A percentile compares a stretch with the other conserved stretches of the same genome.
These are phyloP conservation scores for Daedaleopsis nitida DNA, from an alignment of 768 basidiomycete genomes.

Conservation along the genomic window DNA sequence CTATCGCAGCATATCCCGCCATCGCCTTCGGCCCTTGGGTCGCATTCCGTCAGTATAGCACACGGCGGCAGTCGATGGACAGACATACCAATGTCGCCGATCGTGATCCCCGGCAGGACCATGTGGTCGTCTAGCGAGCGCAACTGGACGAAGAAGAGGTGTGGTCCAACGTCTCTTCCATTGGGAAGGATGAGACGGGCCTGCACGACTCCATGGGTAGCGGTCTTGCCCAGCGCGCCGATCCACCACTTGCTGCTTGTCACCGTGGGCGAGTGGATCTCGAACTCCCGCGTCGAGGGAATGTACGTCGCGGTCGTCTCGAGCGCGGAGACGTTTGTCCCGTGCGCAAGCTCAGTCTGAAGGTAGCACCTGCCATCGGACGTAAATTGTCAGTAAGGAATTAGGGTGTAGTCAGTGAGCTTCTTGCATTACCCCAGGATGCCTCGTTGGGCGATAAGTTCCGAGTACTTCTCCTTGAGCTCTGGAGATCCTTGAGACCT, in stretches of 20 bases:
- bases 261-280: slow-evolving; percentile 73
- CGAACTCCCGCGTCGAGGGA: slow-evolving; percentile 67
- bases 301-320: slow-evolving; percentile 80
- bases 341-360: slow-evolving; percentile 81
- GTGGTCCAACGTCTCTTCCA: slow-evolving; percentile 65
- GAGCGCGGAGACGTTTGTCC: slow-evolving; percentile 65
- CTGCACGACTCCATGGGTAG: slow-evolving; percentile 77
- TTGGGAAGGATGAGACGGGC: slow-evolving; percentile 69
- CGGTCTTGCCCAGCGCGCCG: slow-evolving; percentile 68
- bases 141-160: slow-evolving; percentile 74
- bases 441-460: slow-evolving; percentile 51
- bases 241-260: slow-evolving; percentile 87
- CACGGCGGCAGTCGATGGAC: background rate
- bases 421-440: slow-evolving; percentile 48
- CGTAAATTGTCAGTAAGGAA: too few species aligned
- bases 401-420: too few species aligned
- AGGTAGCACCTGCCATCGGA: slow-evolving; percentile 55
- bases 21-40: slow-evolving; percentile 58
- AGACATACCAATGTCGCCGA: slow-evolving; percentile 69
- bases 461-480: slow-evolving; percentile 53
- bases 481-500: slow-evolving; percentile 58
- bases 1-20: slow-evolving; percentile 49
- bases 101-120: slow-evolving; percentile 57
- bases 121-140: slow-evolving; percentile 64
- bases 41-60: background rate